Evolutionary conservation across 2,329 filamentous ascomycete species (phyloP), one percentile per base, ranked within the genome.

Genomic region (Bipolaris oryzae): DNA sequence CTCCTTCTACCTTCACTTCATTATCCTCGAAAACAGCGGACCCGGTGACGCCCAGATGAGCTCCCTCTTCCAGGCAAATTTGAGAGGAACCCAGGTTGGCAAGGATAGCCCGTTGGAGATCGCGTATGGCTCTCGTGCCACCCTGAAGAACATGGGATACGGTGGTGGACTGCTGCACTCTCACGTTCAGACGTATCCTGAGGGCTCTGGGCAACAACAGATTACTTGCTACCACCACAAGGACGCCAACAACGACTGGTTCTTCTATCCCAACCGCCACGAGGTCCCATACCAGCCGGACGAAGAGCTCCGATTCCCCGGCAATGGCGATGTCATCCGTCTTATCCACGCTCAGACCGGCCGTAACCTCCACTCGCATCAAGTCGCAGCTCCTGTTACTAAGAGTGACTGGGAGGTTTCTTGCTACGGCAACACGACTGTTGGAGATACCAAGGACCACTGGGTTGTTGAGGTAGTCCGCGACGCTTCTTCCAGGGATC

Each of bases 11-110:
- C 79, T 96, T 51, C 95, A 99, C 79, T 99, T 99, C 77, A 84
- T 92, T 61, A 91, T 99, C 61, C 85, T 99, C 56, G 91, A 96
- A 77, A 94, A 92, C 79, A 94, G 89, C 69, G 95, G 95, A 18
- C 95, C 96, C 7, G 95, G 95, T 52, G 95, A 99, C 80, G 95
- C 95, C n/a, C 95, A 99, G 79, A 99, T 99, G 95, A 97, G 93
- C 80, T 99, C 95, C 23, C 86, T 99, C 48, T 99, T 99, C 85
- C 95, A 99, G 77, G 95, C 96, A 45, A 99, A 99, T 74, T 84
- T 99, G 35, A 89, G 87, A 69, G 95, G 95, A 23, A 98, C 94
- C 10, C 90, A 96, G 63, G 94, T 99, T 60, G 94, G 94, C 72
- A 92, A 91, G 76, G 90, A 96, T 76, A 97, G 93, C 72, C 95